phyloP scores from a whole-genome alignment of 495 filamentous ascomycete genomes.

The Antarctomyces pellizariae region DNA sequence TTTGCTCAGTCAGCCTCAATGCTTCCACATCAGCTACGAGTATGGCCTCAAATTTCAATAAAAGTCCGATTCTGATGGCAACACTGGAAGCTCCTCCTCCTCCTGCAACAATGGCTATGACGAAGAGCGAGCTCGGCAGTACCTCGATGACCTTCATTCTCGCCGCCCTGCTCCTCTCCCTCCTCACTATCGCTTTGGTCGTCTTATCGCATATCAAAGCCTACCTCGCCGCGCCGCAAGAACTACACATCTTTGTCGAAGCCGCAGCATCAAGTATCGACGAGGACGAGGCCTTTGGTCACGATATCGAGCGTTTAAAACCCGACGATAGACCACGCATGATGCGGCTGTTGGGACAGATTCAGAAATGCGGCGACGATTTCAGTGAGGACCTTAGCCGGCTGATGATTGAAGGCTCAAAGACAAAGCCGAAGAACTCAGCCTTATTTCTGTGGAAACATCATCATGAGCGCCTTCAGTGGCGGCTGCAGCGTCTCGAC shows the following conservation, averaged over 20 bases:
- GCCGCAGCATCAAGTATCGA: slow-evolving; percentile 23
- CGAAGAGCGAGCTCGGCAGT: slow-evolving; percentile 17
- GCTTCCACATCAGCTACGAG: no score
- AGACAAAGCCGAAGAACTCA: slow-evolving; percentile 20
- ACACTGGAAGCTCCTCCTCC: no score
- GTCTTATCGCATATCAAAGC: slow-evolving; percentile 19
- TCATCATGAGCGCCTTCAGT: slow-evolving; percentile 20
- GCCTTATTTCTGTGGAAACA: slow-evolving; percentile 25
- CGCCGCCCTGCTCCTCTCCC: slow-evolving; percentile 23
- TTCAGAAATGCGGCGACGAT: slow-evolving; percentile 31
- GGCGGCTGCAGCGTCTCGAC: slow-evolving; percentile 32
- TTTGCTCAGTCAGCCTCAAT: no score
- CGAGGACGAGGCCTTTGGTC: slow-evolving; percentile 30
- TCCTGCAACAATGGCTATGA: slow-evolving; percentile 9
- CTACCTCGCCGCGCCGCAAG: slow-evolving; percentile 23
- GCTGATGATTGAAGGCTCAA: slow-evolving; percentile 19
- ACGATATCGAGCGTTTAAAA: slow-evolving; percentile 24
- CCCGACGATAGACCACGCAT: slow-evolving; percentile 29
- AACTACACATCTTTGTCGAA: slow-evolving; percentile 25
- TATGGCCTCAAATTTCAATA: no score
- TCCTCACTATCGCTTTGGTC: slow-evolving; percentile 20
- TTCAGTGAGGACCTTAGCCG: slow-evolving; percentile 23
- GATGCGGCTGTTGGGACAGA: slow-evolving; percentile 23
- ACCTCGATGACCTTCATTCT: slow-evolving; percentile 19
- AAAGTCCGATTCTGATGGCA: no score